Evolutionary conservation across 148 eudicot genomes (phyloP), one percentile per base, ranked within the genome.

Genomic region (Rhododendron vialii): DNA sequence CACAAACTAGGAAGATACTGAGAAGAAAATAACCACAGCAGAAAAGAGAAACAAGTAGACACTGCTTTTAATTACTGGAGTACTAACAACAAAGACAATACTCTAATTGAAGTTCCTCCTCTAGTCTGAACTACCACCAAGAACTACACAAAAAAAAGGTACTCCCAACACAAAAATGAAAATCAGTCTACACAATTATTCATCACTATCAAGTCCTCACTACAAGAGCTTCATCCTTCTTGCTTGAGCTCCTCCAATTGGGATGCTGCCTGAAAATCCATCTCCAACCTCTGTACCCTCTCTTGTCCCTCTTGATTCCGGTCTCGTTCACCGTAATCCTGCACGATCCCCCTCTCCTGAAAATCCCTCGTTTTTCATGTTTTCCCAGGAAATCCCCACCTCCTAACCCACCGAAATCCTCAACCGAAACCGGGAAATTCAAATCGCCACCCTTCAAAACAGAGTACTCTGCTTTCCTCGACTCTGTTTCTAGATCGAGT

Each of bases 201-300:
- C 45, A 63, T 24, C 69, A 24, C 24, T 48, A 78, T 82, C 79
- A 87, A 36, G 86, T 67, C 59, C 76, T 85, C 50, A 85, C 1
- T 14, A 59, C 88, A 75, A 43, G 41, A 36, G 67, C 83, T 71
- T 86, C 88, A 86, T 88, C 83, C 71, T 86, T 90, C 82, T 89
- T 83, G 45, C 89, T 85, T 61, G 85, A 79, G 43, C 78, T 89
- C 63, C 80, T 86, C 88, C 89, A 85, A 65, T 26, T 78, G 28
- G 88, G 74, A 45, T 91, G 88, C 87, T 91, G 92, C 89, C 90
- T 95, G 69, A 88, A 91, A 81, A 94, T 92, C 98, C 99, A 96
- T 74, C 89, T 92, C 99, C 96, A 96, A 76, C 91, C 93, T 87
- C 91, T 95, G 22, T 90, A 89, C 43, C 93, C 90, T 76, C 83